These are phyloP conservation scores for Lotmaria passim DNA, from an alignment of 208 protist genomes.

Conservation along the genomic window DNA sequence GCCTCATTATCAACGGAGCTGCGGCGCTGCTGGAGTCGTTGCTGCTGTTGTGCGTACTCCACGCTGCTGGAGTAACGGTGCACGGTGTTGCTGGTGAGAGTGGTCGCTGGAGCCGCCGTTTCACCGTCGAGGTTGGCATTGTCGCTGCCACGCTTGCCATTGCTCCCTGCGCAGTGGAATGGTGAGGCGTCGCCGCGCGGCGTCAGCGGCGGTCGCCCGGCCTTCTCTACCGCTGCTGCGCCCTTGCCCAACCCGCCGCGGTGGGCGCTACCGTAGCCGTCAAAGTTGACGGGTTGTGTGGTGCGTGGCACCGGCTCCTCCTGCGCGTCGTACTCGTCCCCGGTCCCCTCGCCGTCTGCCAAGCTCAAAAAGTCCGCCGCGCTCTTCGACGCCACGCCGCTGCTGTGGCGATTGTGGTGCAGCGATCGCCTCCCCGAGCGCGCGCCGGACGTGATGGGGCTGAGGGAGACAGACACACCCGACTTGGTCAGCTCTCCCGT, in stretches of 20 bases:
- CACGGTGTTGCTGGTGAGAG: conserved; percentile 4
- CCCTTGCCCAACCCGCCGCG: not conserved
- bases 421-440: conserved; percentile 8
- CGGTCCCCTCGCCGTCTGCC: conserved; percentile 1
- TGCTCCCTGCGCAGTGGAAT: not conserved
- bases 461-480: conserved; percentile 25
- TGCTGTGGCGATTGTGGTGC: conserved; percentile 14
- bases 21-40: not conserved
- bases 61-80: conserved; percentile 12
- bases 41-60: conserved; percentile 2
- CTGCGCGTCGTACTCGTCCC: conserved; percentile 7
- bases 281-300: conserved; percentile 25
- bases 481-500: conserved; percentile 21
- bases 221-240: not conserved
- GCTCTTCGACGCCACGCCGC: not conserved
- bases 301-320: conserved; percentile 24
- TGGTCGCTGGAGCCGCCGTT: not conserved
- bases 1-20: not conserved
- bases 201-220: conserved; percentile 13
- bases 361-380: not conserved
- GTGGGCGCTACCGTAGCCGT: not conserved
- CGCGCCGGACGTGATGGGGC: conserved; percentile 26
- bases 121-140: conserved; percentile 9
- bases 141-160: not conserved
- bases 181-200: conserved; percentile 17